Evolutionary conservation across 2,329 filamentous ascomycete genomes (phyloP).

Genomic region (Myriosclerotinia scirpicola): DNA sequence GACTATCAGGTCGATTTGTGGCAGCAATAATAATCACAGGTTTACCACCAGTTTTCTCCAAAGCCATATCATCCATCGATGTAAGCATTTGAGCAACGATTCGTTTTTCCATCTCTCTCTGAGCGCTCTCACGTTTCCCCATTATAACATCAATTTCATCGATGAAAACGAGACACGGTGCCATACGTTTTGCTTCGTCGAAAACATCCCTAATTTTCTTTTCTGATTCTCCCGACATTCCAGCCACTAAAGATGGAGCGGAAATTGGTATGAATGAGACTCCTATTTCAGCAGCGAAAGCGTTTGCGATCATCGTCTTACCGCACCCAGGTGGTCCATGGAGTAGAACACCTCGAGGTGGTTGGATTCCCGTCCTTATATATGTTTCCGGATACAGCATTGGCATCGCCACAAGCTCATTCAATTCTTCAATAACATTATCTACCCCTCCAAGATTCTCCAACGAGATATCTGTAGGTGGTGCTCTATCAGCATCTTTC

Average conservation of each 20-base stretch:
- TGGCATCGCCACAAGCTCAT: conserved; percentile 70
- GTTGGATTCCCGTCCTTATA: conserved; percentile 62
- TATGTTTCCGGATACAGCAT: conserved; percentile 68
- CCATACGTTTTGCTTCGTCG: conserved; percentile 81
- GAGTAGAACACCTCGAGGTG: conserved; percentile 72
- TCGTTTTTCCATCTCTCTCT: conserved; percentile 85
- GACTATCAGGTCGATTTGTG: conserved; percentile 81
- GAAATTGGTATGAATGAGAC: conserved; percentile 81
- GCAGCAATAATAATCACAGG: conserved; percentile 88
- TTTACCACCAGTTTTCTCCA: conserved; percentile 70
- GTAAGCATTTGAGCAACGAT: conserved; percentile 81
- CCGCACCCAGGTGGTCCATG: conserved; percentile 85
- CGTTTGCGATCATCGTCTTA: conserved; percentile 81
- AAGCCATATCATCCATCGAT: conserved; percentile 79
- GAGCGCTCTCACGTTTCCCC: conserved; percentile 77
- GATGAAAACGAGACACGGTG: conserved; percentile 87
- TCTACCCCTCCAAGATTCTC: conserved; percentile 76
- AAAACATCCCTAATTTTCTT: conserved; percentile 83
- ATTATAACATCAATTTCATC: conserved; percentile 92
- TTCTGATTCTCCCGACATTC: conserved; percentile 87
- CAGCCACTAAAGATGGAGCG: conserved; percentile 76
- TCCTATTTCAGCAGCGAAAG: conserved; percentile 72
- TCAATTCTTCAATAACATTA: conserved; percentile 66
- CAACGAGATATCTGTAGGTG: conserved; percentile 66
- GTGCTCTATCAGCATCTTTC: conserved; percentile 58